Base-by-base conservation (phyloP, 768 basidiomycete species). In the Naganishia friedmannii region DNA sequence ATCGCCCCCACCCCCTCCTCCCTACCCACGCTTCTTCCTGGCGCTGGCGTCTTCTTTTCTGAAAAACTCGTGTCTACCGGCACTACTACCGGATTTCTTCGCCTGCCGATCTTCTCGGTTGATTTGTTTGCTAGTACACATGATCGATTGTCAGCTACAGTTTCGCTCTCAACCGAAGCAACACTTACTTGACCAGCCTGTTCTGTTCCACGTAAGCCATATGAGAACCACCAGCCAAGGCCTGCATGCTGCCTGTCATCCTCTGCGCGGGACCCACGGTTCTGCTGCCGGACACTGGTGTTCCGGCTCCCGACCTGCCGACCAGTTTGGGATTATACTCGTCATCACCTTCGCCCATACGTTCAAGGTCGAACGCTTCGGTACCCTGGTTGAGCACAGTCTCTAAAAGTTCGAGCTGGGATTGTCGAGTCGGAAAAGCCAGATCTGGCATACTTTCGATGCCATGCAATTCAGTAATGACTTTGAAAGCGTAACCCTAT, bases 381-480 rank as follows among this genome's bases (percentile, higher is more conserved):
- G 96, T 95, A 80, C 90, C 92, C 37, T 93, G 91, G 72, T 93
- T 84, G 23, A 98, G 85, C 21, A 98, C 94, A 7, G 91, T 89
- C 70, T 91, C 90, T n/a, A 99, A 85, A 21, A 99, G 87, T 79
- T 97, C 95, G 70, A 98, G 95, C 83, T 98, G 95, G 77, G 96
- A 91, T 75, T 92, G 88, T 76, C 87, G 86, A 48, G 91, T 92
- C 76, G 87, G 88, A 84, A 95, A 99, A 60, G 97, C 96, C 65
- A 98, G 85, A 77, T 93, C 90, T 3, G 90, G 88, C 73, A 93
- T 85, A 53, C 86, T 84, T 69, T 95, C 89, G 31, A 98, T 84
- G 10, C 96, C 96, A 73, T 98, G 93, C 21, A 99, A 87, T 75
- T 94, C 91, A 1, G 96, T 98, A 82, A 99, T 98, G 66, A 99